phyloP scores from a whole-genome alignment of 108 stramenopile species.

The Aurantiochytrium sp. region DNA sequence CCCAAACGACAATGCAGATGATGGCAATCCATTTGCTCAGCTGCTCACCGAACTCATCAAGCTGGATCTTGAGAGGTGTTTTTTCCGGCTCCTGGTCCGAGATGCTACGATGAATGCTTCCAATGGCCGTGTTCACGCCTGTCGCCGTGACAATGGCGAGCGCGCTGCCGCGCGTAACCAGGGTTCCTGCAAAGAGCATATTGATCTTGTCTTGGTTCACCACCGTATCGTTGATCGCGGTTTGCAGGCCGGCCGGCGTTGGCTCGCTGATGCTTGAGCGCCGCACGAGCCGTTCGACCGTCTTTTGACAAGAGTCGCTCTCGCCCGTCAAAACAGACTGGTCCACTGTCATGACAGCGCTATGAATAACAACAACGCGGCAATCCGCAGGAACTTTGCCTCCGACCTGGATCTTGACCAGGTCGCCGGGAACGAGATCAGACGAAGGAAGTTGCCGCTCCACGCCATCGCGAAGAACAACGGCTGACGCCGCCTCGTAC shows the following conservation, averaged over 20 bases:
- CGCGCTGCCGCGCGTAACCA: slow-evolving; percentile 78
- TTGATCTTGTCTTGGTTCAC: slow-evolving; percentile 66
- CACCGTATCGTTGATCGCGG: not conserved
- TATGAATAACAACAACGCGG: slow-evolving; percentile 32
- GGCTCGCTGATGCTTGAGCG: not conserved
- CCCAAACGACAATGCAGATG: slow-evolving; percentile 84
- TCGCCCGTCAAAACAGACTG: slow-evolving; percentile 54
- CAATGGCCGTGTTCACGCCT: slow-evolving; percentile 89
- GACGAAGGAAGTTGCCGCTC: slow-evolving; percentile 30
- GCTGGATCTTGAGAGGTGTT: slow-evolving; percentile 80
- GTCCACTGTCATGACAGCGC: slow-evolving; percentile 23
- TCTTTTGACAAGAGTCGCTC: slow-evolving; percentile 40
- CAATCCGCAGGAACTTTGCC: slow-evolving; percentile 90
- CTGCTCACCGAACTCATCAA: slow-evolving; percentile 88
- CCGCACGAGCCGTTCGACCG: slow-evolving; percentile 29
- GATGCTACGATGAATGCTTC: slow-evolving; percentile 80
- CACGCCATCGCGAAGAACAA: slow-evolving; percentile 65
- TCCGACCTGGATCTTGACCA: slow-evolving; percentile 76
- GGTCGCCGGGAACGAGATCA: slow-evolving; percentile 86
- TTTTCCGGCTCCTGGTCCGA: slow-evolving; percentile 66
- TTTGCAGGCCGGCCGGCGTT: not conserved
- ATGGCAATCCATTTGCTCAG: slow-evolving; percentile 77
- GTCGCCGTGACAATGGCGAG: slow-evolving; percentile 79
- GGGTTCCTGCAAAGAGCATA: slow-evolving; percentile 87
- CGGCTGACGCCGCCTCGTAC: slow-evolving; percentile 70